These are phyloP conservation scores for Ceratocystis lukuohia DNA, from an alignment of 2,329 filamentous ascomycete genomes.

Conservation along the genomic window DNA sequence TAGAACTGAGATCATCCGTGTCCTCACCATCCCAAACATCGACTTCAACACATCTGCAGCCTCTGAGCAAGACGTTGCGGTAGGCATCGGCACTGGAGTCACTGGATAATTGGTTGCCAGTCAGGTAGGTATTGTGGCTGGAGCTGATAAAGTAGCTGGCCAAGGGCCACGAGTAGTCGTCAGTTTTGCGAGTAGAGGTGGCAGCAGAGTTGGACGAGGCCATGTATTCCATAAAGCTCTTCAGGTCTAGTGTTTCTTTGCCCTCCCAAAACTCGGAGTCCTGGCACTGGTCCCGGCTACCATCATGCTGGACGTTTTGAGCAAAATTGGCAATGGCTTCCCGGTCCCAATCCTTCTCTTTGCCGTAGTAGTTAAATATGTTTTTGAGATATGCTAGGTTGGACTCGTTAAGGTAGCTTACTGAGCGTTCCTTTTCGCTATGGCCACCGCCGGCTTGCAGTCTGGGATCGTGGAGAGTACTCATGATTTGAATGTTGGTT, in stretches of 20 bases:
- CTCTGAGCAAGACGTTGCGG: slow-evolving; percentile 66
- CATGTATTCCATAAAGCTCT: slow-evolving; percentile 43
- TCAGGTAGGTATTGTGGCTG: slow-evolving; percentile 88
- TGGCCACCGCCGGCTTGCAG: slow-evolving; percentile 38
- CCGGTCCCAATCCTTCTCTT: slow-evolving; percentile 33
- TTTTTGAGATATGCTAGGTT: slow-evolving; percentile 33
- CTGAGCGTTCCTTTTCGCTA: slow-evolving; percentile 30
- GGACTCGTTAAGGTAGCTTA: slow-evolving; percentile 31
- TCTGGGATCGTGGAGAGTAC: slow-evolving; percentile 23
- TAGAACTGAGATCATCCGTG: slow-evolving; percentile 52
- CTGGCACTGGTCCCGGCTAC: slow-evolving; percentile 22
- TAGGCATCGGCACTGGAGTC: slow-evolving; percentile 80
- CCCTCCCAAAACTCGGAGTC: slow-evolving; percentile 19
- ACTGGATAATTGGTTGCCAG: slow-evolving; percentile 77
- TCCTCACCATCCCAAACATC: slow-evolving; percentile 90
- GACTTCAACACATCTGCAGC: slow-evolving; percentile 84
- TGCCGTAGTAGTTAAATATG: slow-evolving; percentile 35
- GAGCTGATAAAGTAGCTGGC: slow-evolving; percentile 90
- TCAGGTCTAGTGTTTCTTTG: slow-evolving; percentile 31
- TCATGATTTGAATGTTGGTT: slow-evolving; percentile 6
- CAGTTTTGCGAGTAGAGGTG: slow-evolving; percentile 29
- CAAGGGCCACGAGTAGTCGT: slow-evolving; percentile 59
- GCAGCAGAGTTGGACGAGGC: slow-evolving; percentile 35
- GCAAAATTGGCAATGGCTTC: slow-evolving; percentile 36
- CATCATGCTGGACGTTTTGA: slow-evolving; percentile 33